phyloP scores from a whole-genome alignment of 2,329 filamentous ascomycete genomes.

The Myrmaecium sp. region DNA sequence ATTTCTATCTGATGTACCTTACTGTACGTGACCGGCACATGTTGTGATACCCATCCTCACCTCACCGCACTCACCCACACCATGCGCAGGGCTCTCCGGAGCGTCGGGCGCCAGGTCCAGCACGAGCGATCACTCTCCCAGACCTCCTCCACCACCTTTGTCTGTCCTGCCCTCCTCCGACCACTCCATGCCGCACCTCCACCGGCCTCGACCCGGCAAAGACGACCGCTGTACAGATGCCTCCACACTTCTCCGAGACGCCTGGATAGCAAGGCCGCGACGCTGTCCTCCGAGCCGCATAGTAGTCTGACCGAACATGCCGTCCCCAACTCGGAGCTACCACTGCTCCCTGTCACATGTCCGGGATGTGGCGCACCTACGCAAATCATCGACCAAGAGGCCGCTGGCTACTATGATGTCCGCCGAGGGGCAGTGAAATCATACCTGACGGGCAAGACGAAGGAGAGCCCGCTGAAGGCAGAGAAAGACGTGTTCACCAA shows the following conservation, averaged over 20 bases:
- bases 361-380: constrained; percentile 46
- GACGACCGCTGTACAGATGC: too few species aligned
- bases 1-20: too few species aligned
- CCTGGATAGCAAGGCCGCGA: too few species aligned
- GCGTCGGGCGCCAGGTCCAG: constrained; percentile 12
- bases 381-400: constrained; percentile 35
- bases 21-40: too few species aligned
- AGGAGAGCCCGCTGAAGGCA: constrained; percentile 6
- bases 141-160: constrained; percentile 13
- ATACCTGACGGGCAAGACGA: too few species aligned
- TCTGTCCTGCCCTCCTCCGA: constrained; percentile 17
- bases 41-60: not conserved
- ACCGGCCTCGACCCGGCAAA: too few species aligned
- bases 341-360: constrained; percentile 38
- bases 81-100: constrained; percentile 17
- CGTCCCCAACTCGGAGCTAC: too few species aligned
- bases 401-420: constrained; percentile 41
- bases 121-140: constrained; percentile 8
- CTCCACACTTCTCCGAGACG: too few species aligned
- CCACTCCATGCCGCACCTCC: constrained; percentile 5
- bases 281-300: too few species aligned
- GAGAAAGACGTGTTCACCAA: constrained; percentile 19
- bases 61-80: constrained; percentile 4
- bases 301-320: too few species aligned
- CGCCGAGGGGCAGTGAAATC: constrained; percentile 30